Evolutionary conservation across 495 filamentous ascomycete genomes (phyloP).

Genomic region (Penicillium coprophilum): DNA sequence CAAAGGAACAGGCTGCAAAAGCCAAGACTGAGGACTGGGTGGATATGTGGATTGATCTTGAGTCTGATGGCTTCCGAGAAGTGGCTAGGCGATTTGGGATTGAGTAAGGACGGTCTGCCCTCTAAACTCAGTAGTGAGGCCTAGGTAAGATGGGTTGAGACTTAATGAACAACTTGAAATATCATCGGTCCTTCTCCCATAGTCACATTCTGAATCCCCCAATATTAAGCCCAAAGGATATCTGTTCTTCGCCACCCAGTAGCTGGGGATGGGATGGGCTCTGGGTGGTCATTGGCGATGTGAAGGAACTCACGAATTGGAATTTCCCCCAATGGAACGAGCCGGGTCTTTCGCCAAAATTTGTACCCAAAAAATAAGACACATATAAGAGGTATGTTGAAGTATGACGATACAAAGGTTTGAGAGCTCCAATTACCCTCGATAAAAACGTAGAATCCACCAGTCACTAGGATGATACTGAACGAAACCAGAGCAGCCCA

Average conservation of each 20-base stretch:
- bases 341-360: constrained; percentile 47
- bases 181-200: neutral
- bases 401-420: constrained; percentile 22
- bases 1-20: constrained; percentile 48
- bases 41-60: constrained; percentile 35
- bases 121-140: neutral
- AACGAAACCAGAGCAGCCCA: constrained; percentile 47
- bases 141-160: neutral
- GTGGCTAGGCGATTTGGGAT: constrained; percentile 36
- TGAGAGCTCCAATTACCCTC: constrained; percentile 39
- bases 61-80: constrained; percentile 33
- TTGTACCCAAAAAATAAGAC: constrained; percentile 53
- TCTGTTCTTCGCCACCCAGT: neutral
- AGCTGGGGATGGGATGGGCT: constrained; percentile 6
- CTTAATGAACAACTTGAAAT: neutral
- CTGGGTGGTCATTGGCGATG: neutral
- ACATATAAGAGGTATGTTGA: constrained; percentile 52
- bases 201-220: neutral
- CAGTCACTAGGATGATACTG: constrained; percentile 32
- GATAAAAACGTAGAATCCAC: constrained; percentile 35
- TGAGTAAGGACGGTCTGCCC: neutral
- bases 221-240: constrained; percentile 1
- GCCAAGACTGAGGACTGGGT: constrained; percentile 58
- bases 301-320: constrained; percentile 10
- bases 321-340: constrained; percentile 49